Conservation (phyloP, 2,329 filamentous ascomycete species). For the Exophiala lecanii-corni region DNA sequence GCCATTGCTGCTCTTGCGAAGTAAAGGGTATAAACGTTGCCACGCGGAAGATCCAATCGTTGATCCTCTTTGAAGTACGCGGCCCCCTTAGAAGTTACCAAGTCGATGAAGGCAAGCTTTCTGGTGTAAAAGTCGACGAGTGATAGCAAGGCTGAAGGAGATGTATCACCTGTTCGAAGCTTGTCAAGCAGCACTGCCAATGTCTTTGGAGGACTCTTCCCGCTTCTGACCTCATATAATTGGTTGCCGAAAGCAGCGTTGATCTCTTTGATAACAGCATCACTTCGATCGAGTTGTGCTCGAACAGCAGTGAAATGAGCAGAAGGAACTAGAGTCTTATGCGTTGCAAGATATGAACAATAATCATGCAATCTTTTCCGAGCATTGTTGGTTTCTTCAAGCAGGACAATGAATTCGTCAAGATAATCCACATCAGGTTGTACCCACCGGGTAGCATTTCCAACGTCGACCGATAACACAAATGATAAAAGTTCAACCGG, state of each 20-base stretch:
- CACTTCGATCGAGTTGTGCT: slow-evolving; percentile 8
- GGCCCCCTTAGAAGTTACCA: slow-evolving; percentile 23
- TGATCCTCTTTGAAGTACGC: slow-evolving; percentile 26
- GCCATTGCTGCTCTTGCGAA: slow-evolving; percentile 21
- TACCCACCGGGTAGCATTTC: slow-evolving; percentile 4
- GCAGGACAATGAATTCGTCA: slow-evolving; percentile 21
- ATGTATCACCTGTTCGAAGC: slow-evolving; percentile 7
- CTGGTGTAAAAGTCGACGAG: slow-evolving; percentile 11
- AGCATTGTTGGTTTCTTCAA: slow-evolving; percentile 20
- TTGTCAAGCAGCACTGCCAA: slow-evolving; percentile 18
- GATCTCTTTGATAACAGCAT: slow-evolving; percentile 3
- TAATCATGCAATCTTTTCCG: slow-evolving; percentile 23
- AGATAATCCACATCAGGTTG: slow-evolving; percentile 13
- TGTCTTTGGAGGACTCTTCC: slow-evolving; percentile 9
- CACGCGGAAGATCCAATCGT: background rate
- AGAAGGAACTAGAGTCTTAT: slow-evolving; percentile 20
- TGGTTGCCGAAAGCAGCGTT: slow-evolving; percentile 13
- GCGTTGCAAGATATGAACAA: slow-evolving; percentile 12
- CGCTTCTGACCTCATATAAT: slow-evolving; percentile 21
- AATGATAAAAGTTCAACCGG: slow-evolving; percentile 25
- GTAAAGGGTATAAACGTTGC: slow-evolving; percentile 26
- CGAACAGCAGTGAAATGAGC: slow-evolving; percentile 18
- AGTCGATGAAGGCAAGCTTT: slow-evolving; percentile 27
- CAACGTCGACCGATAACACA: slow-evolving; percentile 11
- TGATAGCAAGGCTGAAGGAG: slow-evolving; percentile 14